phyloP scores from a whole-genome alignment of 192 early-diverging fungal genomes.

The Rhizophlyctis rosea region DNA sequence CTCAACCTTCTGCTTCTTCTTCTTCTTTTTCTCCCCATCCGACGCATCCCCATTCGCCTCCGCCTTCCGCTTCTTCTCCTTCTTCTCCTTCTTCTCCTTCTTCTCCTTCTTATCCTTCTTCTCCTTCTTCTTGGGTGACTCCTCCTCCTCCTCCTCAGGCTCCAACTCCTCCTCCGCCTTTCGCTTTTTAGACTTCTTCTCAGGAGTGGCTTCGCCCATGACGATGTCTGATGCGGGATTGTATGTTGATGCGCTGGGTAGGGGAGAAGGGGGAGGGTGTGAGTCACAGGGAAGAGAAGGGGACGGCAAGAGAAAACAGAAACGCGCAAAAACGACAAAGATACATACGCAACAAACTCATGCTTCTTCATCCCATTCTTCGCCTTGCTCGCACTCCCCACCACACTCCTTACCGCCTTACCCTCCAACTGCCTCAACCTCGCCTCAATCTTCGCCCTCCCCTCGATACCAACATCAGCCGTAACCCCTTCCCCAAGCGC shows the following conservation, averaged over 20 bases:
- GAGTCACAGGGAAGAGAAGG: background rate
- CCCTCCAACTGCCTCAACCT: conserved; percentile 89
- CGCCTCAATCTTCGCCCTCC: conserved; percentile 82
- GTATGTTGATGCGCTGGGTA: conserved; percentile 33
- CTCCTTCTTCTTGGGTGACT: conserved; percentile 46
- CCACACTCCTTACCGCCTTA: conserved; percentile 50
- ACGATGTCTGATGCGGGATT: conserved; percentile 46
- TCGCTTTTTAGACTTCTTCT: conserved; percentile 44
- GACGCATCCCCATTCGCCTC: conserved; percentile 9
- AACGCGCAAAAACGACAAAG: background rate
- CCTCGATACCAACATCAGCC: conserved; percentile 78
- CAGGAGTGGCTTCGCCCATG: conserved; percentile 29
- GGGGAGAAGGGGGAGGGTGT: background rate
- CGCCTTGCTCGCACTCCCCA: conserved; percentile 65
- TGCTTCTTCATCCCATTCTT: conserved; percentile 66
- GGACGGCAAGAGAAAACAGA: background rate
- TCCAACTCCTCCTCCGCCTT: conserved; percentile 40
- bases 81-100: conserved; percentile 44
- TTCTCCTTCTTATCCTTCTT: conserved; percentile 39
- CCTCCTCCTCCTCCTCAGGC: conserved; percentile 41
- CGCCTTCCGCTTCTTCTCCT: conserved; percentile 24
- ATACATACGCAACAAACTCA: conserved; percentile 42
- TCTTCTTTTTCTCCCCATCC: conserved; percentile 28
- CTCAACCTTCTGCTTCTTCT: conserved; percentile 34
- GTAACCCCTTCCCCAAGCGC: conserved; percentile 67